phyloP scores from a whole-genome alignment of 2,329 filamentous ascomycete species.

The Alternaria gansuensis region DNA sequence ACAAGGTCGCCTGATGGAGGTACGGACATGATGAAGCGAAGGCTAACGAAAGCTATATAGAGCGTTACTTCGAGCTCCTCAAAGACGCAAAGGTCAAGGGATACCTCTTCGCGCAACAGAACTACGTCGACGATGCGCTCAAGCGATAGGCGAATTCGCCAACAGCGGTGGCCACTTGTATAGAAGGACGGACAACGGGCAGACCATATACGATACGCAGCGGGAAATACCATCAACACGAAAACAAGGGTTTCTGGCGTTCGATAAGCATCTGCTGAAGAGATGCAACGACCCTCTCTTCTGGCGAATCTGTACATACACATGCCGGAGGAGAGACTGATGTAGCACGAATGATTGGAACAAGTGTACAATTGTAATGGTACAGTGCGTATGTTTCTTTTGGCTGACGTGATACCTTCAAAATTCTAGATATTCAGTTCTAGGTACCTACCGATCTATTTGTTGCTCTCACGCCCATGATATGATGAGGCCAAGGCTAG shows the following conservation, averaged over 20 bases:
- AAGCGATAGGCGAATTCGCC: slow-evolving; percentile 25
- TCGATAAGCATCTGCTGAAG: slow-evolving; percentile 12
- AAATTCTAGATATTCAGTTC: not conserved
- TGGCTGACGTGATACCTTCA: slow-evolving; percentile 12
- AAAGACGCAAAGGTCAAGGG: slow-evolving; percentile 80
- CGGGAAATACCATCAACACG: slow-evolving; percentile 10
- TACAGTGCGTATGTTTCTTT: slow-evolving; percentile 6
- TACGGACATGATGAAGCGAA: not conserved
- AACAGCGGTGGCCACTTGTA: slow-evolving; percentile 5
- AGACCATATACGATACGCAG: slow-evolving; percentile 3
- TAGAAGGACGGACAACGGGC: slow-evolving; percentile 7
- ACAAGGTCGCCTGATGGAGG: not conserved
- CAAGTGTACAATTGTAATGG: slow-evolving; percentile 18
- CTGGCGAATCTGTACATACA: slow-evolving; percentile 45
- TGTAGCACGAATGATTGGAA: slow-evolving; percentile 15
- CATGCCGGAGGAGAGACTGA: slow-evolving; percentile 29
- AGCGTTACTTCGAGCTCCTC: slow-evolving; percentile 80
- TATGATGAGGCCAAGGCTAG: slow-evolving; percentile 36
- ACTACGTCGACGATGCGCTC: slow-evolving; percentile 64
- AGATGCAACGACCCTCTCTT: slow-evolving; percentile 26
- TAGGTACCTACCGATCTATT: not conserved
- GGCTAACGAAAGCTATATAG: slow-evolving; percentile 58
- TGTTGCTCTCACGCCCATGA: slow-evolving; percentile 3
- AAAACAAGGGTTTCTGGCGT: slow-evolving; percentile 23
- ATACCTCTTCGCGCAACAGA: slow-evolving; percentile 81